A percentile compares a stretch with the other conserved stretches of the same genome.
Evolutionary conservation across 1,139 yeast species (phyloP).

Genomic region (Hansenula anomala): DNA sequence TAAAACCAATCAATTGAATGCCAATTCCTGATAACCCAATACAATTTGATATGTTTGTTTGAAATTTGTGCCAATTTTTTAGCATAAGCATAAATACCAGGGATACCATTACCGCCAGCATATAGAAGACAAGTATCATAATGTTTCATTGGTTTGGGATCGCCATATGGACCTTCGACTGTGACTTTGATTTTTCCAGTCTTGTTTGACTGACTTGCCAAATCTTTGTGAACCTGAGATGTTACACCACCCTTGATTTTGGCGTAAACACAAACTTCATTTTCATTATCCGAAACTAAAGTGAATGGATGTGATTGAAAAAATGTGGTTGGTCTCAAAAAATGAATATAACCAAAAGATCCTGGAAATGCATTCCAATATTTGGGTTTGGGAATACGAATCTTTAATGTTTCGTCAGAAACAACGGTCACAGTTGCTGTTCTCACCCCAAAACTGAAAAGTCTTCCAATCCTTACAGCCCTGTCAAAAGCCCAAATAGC

Average conservation of each 20-base stretch:
- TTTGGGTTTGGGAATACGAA: conserved; percentile 25
- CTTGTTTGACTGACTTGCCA: conserved; percentile 17
- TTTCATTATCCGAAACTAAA: conserved; percentile 25
- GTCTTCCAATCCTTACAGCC: conserved; percentile 25
- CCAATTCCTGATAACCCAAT: conserved; percentile 46
- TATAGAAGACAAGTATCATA: conserved; percentile 50
- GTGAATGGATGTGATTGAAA: conserved; percentile 60
- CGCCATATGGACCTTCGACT: conserved; percentile 61
- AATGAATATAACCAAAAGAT: conserved; percentile 32
- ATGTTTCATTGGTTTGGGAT: conserved; percentile 43
- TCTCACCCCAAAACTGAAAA: conserved; percentile 28
- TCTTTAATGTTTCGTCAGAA: conserved; percentile 39
- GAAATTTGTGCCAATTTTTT: conserved; percentile 1
- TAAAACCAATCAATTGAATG: conserved; percentile 48
- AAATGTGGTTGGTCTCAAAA: conserved; percentile 37
- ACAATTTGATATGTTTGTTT: conserved; percentile 31
- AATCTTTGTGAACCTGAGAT: conserved; percentile 27
- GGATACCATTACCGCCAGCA: conserved; percentile 72
- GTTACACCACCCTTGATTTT: conserved; percentile 47
- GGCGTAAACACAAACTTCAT: conserved; percentile 34
- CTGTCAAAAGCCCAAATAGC: conserved; percentile 35
- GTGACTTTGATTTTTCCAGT: conserved; percentile 27
- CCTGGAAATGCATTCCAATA: conserved; percentile 32
- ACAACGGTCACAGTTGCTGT: conserved; percentile 40
- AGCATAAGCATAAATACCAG: conserved; percentile 39